phyloP scores from a whole-genome alignment of 768 basidiomycete species.

The Piloderma croceum region DNA sequence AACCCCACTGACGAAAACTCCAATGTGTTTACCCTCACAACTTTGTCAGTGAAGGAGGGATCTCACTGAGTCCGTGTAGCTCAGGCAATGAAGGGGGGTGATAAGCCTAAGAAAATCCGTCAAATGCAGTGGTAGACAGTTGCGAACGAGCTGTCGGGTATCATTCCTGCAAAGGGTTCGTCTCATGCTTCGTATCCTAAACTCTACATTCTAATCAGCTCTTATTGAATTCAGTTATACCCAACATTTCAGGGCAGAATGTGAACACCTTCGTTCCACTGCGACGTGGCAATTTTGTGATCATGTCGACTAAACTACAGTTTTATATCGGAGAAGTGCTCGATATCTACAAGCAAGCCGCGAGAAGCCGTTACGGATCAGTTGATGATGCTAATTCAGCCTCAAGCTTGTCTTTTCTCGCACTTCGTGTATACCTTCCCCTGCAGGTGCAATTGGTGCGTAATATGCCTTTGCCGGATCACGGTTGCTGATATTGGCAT shows the following conservation, averaged over 20 bases:
- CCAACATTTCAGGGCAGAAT: constrained; percentile 7
- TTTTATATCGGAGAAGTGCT: constrained; percentile 14
- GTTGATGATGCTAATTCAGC: background rate
- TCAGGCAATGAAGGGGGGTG: background rate
- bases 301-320: constrained; percentile 8
- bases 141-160: background rate
- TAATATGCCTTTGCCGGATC: background rate
- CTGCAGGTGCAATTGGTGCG: background rate
- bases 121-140: background rate
- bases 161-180: background rate
- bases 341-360: constrained; percentile 11
- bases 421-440: constrained; percentile 6
- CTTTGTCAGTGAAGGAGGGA: background rate
- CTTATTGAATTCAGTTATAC: background rate
- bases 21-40: background rate
- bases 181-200: background rate
- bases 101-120: background rate
- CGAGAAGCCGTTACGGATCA: constrained; percentile 6
- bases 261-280: constrained; percentile 11
- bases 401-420: constrained; percentile 4
- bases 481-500: too few relatives aligned
- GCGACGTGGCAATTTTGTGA: constrained; percentile 1
- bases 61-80: background rate
- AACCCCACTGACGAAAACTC: background rate
- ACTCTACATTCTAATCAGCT: background rate